phyloP scores from a whole-genome alignment of 2,329 filamentous ascomycete genomes.

The Apiospora koreana region DNA sequence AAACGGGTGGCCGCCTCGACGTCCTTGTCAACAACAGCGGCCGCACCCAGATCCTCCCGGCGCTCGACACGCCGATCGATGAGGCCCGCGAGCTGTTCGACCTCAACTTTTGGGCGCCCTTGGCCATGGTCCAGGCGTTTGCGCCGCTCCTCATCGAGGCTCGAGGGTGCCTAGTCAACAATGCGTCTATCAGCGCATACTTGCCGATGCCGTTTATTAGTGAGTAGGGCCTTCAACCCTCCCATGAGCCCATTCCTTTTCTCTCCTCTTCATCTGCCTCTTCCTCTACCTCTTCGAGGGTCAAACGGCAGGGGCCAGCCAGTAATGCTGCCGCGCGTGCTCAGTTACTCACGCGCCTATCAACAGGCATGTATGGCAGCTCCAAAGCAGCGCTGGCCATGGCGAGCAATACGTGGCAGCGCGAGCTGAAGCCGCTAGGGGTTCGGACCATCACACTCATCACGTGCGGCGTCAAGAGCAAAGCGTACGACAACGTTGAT shows the following conservation, averaged over 20 bases:
- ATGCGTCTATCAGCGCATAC: background rate
- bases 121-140: conserved; percentile 13
- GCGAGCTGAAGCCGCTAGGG: conserved; percentile 30
- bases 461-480: conserved; percentile 26
- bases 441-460: conserved; percentile 28
- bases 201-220: background rate
- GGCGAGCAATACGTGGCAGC: conserved; percentile 26
- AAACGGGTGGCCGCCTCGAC: conserved; percentile 12
- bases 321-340: too few relatives aligned
- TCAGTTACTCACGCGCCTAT: background rate
- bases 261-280: too few relatives aligned
- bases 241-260: background rate
- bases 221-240: background rate
- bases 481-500: conserved; percentile 18
- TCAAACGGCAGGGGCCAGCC: too few relatives aligned
- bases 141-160: conserved; percentile 15
- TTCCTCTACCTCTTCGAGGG: too few relatives aligned
- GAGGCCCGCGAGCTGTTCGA: conserved; percentile 8
- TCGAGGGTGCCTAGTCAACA: conserved; percentile 35
- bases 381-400: conserved; percentile 28
- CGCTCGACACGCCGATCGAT: background rate
- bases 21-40: conserved; percentile 11
- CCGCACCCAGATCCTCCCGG: background rate
- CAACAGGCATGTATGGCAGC: conserved; percentile 24
- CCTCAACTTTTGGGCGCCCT: background rate